A percentile compares a stretch with the other conserved stretches of the same genome.
Evolutionary conservation across 768 basidiomycete genomes (phyloP).

Genomic region (Termitomyces sp.): DNA sequence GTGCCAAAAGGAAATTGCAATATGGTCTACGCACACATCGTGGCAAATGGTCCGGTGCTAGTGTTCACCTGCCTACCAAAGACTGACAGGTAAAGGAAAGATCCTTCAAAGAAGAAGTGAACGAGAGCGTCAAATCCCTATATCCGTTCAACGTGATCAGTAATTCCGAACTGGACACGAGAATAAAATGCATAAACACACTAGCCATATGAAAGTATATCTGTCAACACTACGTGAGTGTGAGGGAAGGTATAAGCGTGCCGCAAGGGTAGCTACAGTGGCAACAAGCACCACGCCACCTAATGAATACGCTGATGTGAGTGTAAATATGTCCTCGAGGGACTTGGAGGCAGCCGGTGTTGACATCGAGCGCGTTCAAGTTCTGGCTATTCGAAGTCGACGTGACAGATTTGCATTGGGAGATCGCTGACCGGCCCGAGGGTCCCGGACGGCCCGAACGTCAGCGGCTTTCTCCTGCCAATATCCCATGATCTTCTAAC

Average conservation of each 20-base stretch:
- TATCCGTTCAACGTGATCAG: not conserved
- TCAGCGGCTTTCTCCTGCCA: no score
- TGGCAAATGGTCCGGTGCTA: conserved; percentile 62
- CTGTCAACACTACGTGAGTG: conserved; percentile 58
- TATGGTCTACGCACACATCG: conserved; percentile 53
- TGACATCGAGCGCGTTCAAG: not conserved
- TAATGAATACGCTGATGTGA: conserved; percentile 60
- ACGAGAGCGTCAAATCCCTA: conserved; percentile 79
- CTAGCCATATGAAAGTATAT: conserved; percentile 76
- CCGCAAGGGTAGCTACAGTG: conserved; percentile 43
- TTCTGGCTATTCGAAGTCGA: not conserved
- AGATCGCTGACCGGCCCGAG: not conserved
- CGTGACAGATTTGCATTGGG: not conserved
- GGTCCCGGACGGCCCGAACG: not conserved
- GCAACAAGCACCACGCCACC: conserved; percentile 50
- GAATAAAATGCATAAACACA: conserved; percentile 25
- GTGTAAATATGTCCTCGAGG: conserved; percentile 36
- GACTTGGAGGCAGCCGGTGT: not conserved
- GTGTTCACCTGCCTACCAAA: conserved; percentile 72
- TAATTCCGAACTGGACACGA: not conserved
- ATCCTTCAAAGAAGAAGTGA: conserved; percentile 75
- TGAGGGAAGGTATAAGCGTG: conserved; percentile 56
- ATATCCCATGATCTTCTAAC: no score
- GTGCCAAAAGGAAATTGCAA: not conserved
- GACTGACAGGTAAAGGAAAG: conserved; percentile 72